Conservation (phyloP, 352 stramenopile species). For the Phytopythium boreale region DNA sequence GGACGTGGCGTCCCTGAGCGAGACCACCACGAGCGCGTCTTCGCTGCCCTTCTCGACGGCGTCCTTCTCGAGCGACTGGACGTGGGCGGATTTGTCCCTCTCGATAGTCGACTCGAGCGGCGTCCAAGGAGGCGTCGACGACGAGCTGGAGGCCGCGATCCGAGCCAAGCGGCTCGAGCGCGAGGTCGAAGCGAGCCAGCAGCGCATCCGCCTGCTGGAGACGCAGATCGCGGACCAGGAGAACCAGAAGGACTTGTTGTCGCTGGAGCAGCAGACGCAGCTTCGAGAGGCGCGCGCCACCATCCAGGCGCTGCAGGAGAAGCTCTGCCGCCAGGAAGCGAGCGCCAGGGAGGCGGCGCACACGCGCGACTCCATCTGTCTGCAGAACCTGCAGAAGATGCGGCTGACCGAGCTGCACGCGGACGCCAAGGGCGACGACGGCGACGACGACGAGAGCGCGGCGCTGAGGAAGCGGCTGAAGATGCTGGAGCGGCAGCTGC, state of each 20-base stretch:
- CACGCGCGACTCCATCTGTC: slow-evolving; percentile 57
- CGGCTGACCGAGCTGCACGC: slow-evolving; percentile 34
- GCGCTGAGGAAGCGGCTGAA: slow-evolving; percentile 66
- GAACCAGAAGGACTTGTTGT: slow-evolving; percentile 51
- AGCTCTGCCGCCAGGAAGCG: slow-evolving; percentile 59
- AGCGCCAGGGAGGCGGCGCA: slow-evolving; percentile 41
- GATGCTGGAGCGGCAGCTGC: slow-evolving; percentile 68
- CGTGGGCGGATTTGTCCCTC: slow-evolving; percentile 16
- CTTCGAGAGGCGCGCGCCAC: slow-evolving; percentile 51
- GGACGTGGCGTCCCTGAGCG: slow-evolving; percentile 33
- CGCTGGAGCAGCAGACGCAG: slow-evolving; percentile 51
- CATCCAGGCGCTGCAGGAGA: slow-evolving; percentile 51
- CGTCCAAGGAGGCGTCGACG: slow-evolving; percentile 20
- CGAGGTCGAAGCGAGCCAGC: slow-evolving; percentile 62
- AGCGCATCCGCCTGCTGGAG: slow-evolving; percentile 59
- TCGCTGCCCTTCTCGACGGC: not conserved
- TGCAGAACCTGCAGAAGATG: slow-evolving; percentile 34
- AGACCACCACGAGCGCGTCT: slow-evolving; percentile 21
- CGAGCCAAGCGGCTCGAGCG: slow-evolving; percentile 61
- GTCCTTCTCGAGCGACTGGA: slow-evolving; percentile 26
- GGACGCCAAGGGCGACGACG: slow-evolving; percentile 10
- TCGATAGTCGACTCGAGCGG: slow-evolving; percentile 8
- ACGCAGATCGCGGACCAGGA: slow-evolving; percentile 50
- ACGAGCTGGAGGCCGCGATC: slow-evolving; percentile 59
- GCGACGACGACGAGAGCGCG: slow-evolving; percentile 39